Evolutionary conservation across 2,329 filamentous ascomycete species (phyloP).

Genomic region (Aspergillus sp.): DNA sequence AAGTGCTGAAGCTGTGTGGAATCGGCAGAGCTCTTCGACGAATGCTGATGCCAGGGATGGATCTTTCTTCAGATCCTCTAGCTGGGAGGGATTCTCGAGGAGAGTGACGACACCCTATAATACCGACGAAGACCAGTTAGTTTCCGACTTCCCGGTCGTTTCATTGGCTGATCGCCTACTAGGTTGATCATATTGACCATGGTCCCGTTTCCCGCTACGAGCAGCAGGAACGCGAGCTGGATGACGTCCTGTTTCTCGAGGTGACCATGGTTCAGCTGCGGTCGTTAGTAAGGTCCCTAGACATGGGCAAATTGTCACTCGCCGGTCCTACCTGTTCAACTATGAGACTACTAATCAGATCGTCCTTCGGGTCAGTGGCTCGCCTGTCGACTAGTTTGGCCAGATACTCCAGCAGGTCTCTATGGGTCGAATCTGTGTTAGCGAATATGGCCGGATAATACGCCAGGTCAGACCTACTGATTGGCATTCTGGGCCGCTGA

Average conservation of each 20-base stretch:
- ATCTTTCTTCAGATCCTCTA: neutral
- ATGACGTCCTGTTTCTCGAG: constrained; percentile 1
- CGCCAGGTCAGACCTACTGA: neutral
- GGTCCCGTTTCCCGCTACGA: neutral
- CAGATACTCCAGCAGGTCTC: neutral
- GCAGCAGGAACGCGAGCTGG: neutral
- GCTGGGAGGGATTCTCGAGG: constrained; percentile 1
- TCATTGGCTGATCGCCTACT: neutral
- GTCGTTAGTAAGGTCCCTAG: neutral
- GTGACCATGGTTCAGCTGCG: neutral
- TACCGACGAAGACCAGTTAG: neutral
- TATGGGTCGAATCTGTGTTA: neutral
- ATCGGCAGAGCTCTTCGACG: constrained; percentile 3
- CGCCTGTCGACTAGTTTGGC: neutral
- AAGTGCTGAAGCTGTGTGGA: constrained; percentile 4
- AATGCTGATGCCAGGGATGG: neutral
- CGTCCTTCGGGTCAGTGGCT: neutral
- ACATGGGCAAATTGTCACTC: neutral
- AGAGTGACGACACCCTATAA: neutral
- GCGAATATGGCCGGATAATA: neutral
- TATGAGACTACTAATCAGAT: neutral
- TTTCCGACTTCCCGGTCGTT: neutral
- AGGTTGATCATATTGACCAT: constrained; percentile 3
- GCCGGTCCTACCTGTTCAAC: neutral
- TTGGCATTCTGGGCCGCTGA: constrained; percentile 7